Conservation (phyloP, 305 asterid genomes). For the Rubia tinctorum region DNA sequence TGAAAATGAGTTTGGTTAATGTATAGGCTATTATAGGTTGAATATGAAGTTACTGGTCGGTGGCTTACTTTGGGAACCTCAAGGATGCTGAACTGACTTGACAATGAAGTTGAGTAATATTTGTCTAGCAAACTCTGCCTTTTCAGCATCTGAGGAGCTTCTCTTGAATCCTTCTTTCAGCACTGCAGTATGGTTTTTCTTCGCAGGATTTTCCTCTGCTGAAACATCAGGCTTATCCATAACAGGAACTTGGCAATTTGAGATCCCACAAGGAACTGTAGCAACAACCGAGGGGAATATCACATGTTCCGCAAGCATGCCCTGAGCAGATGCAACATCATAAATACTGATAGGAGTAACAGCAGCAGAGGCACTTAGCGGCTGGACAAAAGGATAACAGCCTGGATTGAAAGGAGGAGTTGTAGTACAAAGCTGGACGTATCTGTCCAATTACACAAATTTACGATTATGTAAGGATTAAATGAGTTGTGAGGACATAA, state of each 20-base stretch:
- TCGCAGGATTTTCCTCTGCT: constrained; percentile 42
- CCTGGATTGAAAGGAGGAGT: constrained; percentile 95
- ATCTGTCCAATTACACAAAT: constrained; percentile 50
- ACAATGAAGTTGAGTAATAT: constrained; percentile 93
- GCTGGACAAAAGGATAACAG: constrained; percentile 50
- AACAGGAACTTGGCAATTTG: constrained; percentile 53
- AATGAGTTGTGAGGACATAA: background rate
- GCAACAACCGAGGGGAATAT: constrained; percentile 85
- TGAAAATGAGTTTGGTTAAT: constrained; percentile 67
- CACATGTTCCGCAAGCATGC: constrained; percentile 54
- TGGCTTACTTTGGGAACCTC: constrained; percentile 45
- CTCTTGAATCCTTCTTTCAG: constrained; percentile 49
- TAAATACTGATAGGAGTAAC: constrained; percentile 57
- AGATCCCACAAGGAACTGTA: constrained; percentile 83
- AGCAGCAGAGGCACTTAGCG: constrained; percentile 42
- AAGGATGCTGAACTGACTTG: constrained; percentile 74
- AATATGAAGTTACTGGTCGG: constrained; percentile 38
- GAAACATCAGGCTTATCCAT: constrained; percentile 38
- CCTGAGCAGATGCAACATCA: constrained; percentile 63
- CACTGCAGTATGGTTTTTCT: constrained; percentile 34
- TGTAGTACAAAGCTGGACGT: constrained; percentile 94
- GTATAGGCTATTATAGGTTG: constrained; percentile 90
- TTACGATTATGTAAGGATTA: background rate
- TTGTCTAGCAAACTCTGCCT: constrained; percentile 92
- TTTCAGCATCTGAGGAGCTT: constrained; percentile 58